Conservation (phyloP, 306 rosid genomes). For the Luffa aegyptiaca region DNA sequence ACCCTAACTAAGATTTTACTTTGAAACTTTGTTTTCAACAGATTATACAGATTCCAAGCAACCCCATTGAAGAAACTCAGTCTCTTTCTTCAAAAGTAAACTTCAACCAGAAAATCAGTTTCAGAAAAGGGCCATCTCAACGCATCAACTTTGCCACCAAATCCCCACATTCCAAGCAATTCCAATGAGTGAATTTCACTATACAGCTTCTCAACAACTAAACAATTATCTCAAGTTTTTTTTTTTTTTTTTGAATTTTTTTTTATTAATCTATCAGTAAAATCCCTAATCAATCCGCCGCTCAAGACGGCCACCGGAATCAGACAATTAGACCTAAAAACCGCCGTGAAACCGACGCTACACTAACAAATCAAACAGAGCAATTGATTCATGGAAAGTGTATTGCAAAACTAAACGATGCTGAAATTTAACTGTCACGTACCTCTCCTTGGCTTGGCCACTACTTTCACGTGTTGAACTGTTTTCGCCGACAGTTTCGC, state of each 20-base stretch:
- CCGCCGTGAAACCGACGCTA: constrained; percentile 3
- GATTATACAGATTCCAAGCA: constrained; percentile 3
- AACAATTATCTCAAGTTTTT: neutral
- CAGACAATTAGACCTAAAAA: neutral
- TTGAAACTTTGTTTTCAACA: neutral
- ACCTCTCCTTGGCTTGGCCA: constrained; percentile 67
- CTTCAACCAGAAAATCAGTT: constrained; percentile 4
- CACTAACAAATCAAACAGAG: neutral
- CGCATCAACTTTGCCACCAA: constrained; percentile 12
- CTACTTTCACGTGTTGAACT: constrained; percentile 51
- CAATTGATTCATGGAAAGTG: neutral
- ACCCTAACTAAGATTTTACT: neutral
- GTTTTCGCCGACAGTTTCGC: constrained; percentile 17
- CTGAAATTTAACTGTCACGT: constrained; percentile 8
- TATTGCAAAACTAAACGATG: neutral
- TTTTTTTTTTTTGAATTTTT: neutral
- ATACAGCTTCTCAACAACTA: neutral
- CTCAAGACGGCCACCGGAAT: neutral
- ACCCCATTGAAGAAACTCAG: constrained; percentile 3
- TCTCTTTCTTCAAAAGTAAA: constrained; percentile 14
- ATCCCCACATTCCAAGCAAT: constrained; percentile 19
- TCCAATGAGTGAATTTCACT: constrained; percentile 7
- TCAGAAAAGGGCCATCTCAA: neutral
- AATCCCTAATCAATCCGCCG: neutral
- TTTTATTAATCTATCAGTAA: neutral